phyloP scores from a whole-genome alignment of 2,329 filamentous ascomycete genomes.

The Diplodia corticola region DNA sequence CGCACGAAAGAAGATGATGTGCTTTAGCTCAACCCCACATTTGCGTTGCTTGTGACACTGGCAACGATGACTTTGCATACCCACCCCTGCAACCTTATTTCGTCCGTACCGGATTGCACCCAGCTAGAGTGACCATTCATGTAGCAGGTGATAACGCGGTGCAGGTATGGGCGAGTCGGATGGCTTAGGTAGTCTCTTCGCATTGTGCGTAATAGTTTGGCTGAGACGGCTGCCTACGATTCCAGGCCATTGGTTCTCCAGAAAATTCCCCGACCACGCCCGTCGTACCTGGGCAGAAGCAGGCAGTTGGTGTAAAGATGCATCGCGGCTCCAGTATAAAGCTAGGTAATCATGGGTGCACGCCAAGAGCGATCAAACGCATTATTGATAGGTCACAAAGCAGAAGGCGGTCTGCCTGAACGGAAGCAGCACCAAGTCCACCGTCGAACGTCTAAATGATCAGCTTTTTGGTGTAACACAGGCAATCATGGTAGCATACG shows the following conservation, averaged over 20 bases:
- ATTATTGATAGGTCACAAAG: too few relatives aligned
- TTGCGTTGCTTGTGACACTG: neutral
- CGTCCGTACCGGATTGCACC: neutral
- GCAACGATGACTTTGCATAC: too few relatives aligned
- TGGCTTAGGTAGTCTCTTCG: too few relatives aligned
- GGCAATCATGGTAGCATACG: neutral
- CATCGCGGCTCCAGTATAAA: neutral
- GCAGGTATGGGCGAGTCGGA: too few relatives aligned
- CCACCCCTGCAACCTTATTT: neutral
- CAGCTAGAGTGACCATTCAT: neutral
- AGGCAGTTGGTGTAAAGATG: too few relatives aligned
- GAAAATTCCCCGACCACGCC: too few relatives aligned
- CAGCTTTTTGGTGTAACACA: neutral
- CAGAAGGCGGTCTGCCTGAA: neutral
- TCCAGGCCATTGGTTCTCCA: too few relatives aligned
- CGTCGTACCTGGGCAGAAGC: too few relatives aligned
- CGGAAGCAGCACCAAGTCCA: neutral
- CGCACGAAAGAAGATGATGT: neutral
- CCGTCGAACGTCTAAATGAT: constrained; percentile 1
- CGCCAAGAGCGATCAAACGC: neutral
- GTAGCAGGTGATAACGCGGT: too few relatives aligned
- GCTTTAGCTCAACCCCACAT: neutral
- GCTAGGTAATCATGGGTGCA: neutral
- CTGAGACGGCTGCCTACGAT: too few relatives aligned
- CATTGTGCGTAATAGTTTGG: too few relatives aligned